Base-by-base conservation (phyloP, 2,329 filamentous ascomycete genomes). In the Exophiala aquamarina region DNA sequence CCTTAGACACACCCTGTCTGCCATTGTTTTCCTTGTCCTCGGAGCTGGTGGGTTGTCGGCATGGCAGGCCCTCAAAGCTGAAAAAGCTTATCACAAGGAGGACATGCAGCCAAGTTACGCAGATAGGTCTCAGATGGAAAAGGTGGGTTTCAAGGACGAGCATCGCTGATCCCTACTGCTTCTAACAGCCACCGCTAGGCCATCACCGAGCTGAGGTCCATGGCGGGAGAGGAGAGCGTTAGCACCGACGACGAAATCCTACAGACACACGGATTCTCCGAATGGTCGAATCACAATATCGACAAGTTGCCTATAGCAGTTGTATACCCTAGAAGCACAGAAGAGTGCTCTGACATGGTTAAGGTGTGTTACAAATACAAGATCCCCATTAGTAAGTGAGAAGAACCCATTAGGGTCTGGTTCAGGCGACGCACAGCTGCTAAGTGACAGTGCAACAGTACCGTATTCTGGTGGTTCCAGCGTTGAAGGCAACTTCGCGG, bases 401-500 rank as follows among this genome's bases (percentile, higher is more conserved):
- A 26, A 26, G 11, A 26, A 26, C 23, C 23, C 6, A 26, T 6
- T 26, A 26, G n/a, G n/a, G n/a, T 11, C 11, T 26, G 23, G 23
- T 26, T 6, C 6, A 26, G 6, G 11, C 6, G 23, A 26, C 6
- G 23, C 23, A 6, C 11, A 6, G 6, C 23, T 26, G 23, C 6
- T 26, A 11, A n/a, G n/a, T n/a, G n/a, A n/a, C n/a, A 26, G 11
- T 6, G 11, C 23, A 26, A 26, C 6, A 26, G 23, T 37, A 49
- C 85, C 88, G 0, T 95, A 87, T 63, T 92, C 87, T 1, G 90
- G 89, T 2, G 90, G 90, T 11, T 86, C 88, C 0, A 92, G 87
- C 57, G 73, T 95, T 0, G 91, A 96, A 66, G 91, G 87, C 7
- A 93, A 95, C 65, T 95, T 95, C 66, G 87, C 88, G 0, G 87